These are phyloP conservation scores for Metarhizium rileyi DNA, from an alignment of 2,329 filamentous ascomycete species.

Conservation along the genomic window DNA sequence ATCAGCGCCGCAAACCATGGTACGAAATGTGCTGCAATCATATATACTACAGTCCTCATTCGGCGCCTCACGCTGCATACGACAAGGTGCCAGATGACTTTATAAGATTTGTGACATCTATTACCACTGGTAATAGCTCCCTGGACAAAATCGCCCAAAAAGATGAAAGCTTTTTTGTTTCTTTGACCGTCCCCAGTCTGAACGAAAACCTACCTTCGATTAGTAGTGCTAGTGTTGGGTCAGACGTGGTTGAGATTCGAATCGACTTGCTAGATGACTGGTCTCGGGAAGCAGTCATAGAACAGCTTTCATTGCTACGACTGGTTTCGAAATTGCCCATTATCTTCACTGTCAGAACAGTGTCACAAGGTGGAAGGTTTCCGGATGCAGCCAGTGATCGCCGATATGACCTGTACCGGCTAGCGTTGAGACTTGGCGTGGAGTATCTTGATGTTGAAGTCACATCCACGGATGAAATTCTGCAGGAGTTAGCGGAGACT, in stretches of 20 bases:
- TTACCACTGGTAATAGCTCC: conserved; percentile 35
- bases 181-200: conserved; percentile 73
- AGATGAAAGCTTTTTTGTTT: conserved; percentile 83
- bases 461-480: conserved; percentile 66
- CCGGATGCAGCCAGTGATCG: conserved; percentile 65
- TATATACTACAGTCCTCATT: conserved; percentile 76
- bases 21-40: conserved; percentile 91
- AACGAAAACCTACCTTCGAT: conserved; percentile 53
- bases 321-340: conserved; percentile 65
- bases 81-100: conserved; percentile 25
- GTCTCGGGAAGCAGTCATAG: conserved; percentile 64
- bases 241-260: conserved; percentile 89
- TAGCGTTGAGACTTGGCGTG: conserved; percentile 72
- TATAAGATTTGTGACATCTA: conserved; percentile 26
- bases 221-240: conserved; percentile 66
- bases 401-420: conserved; percentile 63
- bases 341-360: conserved; percentile 85
- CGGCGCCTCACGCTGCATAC: conserved; percentile 18
- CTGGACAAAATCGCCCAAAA: conserved; percentile 35
- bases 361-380: conserved; percentile 79
- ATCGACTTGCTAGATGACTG: conserved; percentile 80
- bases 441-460: conserved; percentile 94
- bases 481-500: conserved; percentile 55
- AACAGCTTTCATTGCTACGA: conserved; percentile 73
- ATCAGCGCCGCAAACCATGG: conserved; percentile 79